A percentile compares a stretch with the other conserved stretches of the same genome.
phyloP scores from a whole-genome alignment of 805 yeast genomes.

The Barnettozyma sp. region DNA sequence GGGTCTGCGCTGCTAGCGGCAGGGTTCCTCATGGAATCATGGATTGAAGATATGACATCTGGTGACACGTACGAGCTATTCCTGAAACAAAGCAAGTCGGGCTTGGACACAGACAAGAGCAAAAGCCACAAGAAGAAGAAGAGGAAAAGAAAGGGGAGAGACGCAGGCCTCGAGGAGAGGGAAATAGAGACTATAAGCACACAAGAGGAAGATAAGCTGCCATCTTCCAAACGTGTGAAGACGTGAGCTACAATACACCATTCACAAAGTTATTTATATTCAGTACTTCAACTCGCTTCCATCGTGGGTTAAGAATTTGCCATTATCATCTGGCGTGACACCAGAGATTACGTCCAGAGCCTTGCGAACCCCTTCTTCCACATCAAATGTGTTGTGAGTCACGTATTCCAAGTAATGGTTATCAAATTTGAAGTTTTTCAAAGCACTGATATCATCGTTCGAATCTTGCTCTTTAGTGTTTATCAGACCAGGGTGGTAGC shows the following conservation, averaged over 20 bases:
- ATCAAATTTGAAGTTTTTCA: conserved; percentile 13
- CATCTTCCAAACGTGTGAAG: no score
- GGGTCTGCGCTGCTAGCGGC: conserved; percentile 32
- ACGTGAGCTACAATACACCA: no score
- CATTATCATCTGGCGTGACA: conserved; percentile 13
- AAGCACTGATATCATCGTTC: conserved; percentile 11
- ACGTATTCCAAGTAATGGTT: conserved; percentile 11
- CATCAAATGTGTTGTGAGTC: conserved; percentile 7
- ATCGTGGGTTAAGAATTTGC: conserved; percentile 18
- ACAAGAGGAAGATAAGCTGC: no score
- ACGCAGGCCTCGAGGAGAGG: no score
- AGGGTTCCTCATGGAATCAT: conserved; percentile 31
- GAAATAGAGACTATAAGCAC: no score
- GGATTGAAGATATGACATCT: conserved; percentile 26
- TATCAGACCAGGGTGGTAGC: conserved; percentile 27
- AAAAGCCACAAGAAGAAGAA: background rate
- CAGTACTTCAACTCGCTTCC: conserved; percentile 15
- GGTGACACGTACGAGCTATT: conserved; percentile 4
- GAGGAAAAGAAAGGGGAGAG: conserved; percentile 1
- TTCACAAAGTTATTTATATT: no score
- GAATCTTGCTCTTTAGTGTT: conserved; percentile 11
- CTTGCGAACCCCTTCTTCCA: conserved; percentile 15
- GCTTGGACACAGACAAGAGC: background rate
- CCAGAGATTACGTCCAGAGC: conserved; percentile 15
- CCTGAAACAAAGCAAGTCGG: background rate